A percentile compares a stretch with the other conserved stretches of the same genome.
These are phyloP conservation scores for Parathielavia appendiculata DNA, from an alignment of 495 filamentous ascomycete species.

Conservation along the genomic window DNA sequence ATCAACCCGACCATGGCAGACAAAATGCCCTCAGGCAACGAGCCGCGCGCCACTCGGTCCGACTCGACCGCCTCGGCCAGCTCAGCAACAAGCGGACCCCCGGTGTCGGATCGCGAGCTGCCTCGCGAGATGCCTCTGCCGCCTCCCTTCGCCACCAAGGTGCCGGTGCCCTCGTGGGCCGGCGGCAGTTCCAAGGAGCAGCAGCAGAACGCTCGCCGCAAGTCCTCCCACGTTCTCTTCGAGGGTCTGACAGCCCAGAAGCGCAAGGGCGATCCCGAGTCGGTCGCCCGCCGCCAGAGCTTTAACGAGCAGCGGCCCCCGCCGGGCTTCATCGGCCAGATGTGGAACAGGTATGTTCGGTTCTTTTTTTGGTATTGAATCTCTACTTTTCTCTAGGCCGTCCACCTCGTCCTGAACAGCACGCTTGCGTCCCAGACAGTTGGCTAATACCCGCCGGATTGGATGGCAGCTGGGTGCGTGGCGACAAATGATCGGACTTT, in stretches of 20 bases:
- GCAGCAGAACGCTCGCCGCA: neutral
- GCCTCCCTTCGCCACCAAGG: no score
- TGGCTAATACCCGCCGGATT: neutral
- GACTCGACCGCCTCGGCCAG: conserved; percentile 29
- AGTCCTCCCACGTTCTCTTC: conserved; percentile 34
- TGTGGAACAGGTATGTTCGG: conserved; percentile 43
- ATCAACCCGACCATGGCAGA: conserved; percentile 13
- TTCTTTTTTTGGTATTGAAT: neutral
- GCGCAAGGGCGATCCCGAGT: conserved; percentile 36
- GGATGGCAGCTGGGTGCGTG: no score
- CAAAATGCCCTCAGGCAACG: conserved; percentile 14
- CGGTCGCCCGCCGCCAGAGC: conserved; percentile 40
- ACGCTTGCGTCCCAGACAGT: neutral
- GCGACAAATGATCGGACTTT: no score
- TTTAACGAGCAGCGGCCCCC: conserved; percentile 42
- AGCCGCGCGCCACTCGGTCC: conserved; percentile 26
- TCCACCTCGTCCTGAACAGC: no score
- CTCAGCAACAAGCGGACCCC: conserved; percentile 11
- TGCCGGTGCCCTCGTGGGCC: no score
- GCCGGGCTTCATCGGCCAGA: conserved; percentile 40
- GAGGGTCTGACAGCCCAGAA: conserved; percentile 42
- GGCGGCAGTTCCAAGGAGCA: neutral
- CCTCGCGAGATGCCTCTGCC: conserved; percentile 3
- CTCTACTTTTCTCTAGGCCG: neutral
- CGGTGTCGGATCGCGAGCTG: no score